A percentile compares a stretch with the other conserved stretches of the same genome.
Conservation (phyloP, 768 basidiomycete genomes). For the Pholiota conissans region DNA sequence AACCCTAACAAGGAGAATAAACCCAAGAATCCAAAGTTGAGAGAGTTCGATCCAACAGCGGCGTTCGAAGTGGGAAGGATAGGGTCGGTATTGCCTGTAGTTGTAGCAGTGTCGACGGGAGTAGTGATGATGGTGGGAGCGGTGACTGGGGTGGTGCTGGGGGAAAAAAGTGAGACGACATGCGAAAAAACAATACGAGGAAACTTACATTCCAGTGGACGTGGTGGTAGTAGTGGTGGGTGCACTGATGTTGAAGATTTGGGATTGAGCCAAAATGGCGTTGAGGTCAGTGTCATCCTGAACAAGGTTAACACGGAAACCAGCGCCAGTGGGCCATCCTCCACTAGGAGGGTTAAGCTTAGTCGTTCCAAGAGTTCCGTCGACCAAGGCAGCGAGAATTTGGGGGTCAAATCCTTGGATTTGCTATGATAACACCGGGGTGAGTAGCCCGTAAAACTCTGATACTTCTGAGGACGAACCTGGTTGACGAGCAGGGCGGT, state of each 20-base stretch:
- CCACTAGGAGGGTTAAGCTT: constrained; percentile 54
- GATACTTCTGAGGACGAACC: constrained; percentile 33
- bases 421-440: constrained; percentile 28
- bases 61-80: constrained; percentile 22
- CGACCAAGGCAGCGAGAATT: constrained; percentile 55
- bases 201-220: constrained; percentile 22
- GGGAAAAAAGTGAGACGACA: not conserved
- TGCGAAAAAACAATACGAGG: constrained; percentile 1
- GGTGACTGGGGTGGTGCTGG: not conserved
- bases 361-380: constrained; percentile 41
- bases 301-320: constrained; percentile 76
- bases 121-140: not conserved
- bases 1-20: constrained; percentile 27
- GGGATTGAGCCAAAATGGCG: constrained; percentile 72
- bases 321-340: constrained; percentile 61
- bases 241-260: constrained; percentile 48
- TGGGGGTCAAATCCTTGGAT: constrained; percentile 34
- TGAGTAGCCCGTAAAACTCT: not conserved
- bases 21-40: constrained; percentile 27
- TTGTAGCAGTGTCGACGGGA: constrained; percentile 9
- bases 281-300: constrained; percentile 41
- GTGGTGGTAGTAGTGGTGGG: constrained; percentile 17
- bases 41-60: constrained; percentile 19
- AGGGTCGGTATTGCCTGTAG: constrained; percentile 15
- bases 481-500: constrained; percentile 66